Base-by-base conservation (phyloP, 2,329 filamentous ascomycete species). In the Orbilia quercus region DNA sequence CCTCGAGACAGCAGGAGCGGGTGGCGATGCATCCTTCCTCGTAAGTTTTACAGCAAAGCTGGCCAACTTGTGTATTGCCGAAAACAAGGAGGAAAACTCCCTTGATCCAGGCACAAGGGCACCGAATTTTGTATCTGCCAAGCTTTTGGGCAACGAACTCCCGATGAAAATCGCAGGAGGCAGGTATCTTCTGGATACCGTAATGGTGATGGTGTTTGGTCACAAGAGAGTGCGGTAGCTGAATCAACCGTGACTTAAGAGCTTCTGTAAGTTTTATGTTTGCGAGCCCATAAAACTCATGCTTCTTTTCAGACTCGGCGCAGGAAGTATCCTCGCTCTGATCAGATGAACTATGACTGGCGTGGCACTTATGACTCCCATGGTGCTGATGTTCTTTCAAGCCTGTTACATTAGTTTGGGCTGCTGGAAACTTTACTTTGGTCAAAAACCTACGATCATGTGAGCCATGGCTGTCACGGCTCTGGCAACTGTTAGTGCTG, bases 141-240 rank as follows among this genome's bases (percentile, higher is more conserved):
- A 36, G n/a, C 18, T 65, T 58, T 20, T 25, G 51, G n/a, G 18
- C 16, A 1, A 31, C 44, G 11, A 59, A 59, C 20, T 64, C 58
- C 31, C 16, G 36, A n/a, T 72, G 67, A 14, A 72, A 72, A 2
- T 5, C 11, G 40, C 67, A 72, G 25, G 51, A 7, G 9, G 38
- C 9, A n/a, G 18, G 25, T 3, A 72, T 14, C 14, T 44, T 53
- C 2, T 54, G 36, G 3, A 64, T 3, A 14, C 53, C 23, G 14
- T 64, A 72, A n/a, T 72, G 67, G 38, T 72, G 67, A 36, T 72
- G 67, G 23, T 72, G 67, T n/a, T 47, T 45, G 1, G 53, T 64
- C 1, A 48, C 47, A 3, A 64, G 40, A 31, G 67, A 11, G 34
- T 72, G 67, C 7, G 67, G 53, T 12, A 72, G 45, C 22, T 54